Base-by-base conservation (phyloP, 176 grass and related monocot genomes). In the Carex parvula region DNA sequence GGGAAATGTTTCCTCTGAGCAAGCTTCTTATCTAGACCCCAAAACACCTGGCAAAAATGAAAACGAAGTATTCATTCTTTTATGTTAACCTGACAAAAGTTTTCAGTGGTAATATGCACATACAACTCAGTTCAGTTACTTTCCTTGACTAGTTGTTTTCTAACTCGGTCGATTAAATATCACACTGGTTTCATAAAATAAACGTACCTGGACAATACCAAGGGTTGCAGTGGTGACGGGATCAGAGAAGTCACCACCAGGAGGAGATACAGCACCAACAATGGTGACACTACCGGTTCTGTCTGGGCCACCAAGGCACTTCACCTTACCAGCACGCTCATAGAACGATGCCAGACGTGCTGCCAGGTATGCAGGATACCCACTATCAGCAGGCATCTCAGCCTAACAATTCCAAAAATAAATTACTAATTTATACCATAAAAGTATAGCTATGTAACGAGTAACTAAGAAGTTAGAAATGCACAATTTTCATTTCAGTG, bases 321-420 rank as follows among this genome's bases (percentile, higher is more conserved):
- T 95, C 39, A 99, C 96, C 85, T 99, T 99, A 78, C 96, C 96
- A 71, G 96, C 96, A 88, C 96, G 96, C 82, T 99, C 96, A 67
- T 99, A 99, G 60, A 99, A 99, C 30, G 96, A 99, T 54, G 96
- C 96, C 77, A 99, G 81, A 70, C 96, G 91, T 86, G 96, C 87
- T 78, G 96, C 96, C 90, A 99, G 90, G 82, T 99, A 99, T 15
- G 96, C 96, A 74, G 96, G 96, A 83, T 99, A 99, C 80, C 96
- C 96, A 95, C 96, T 99, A 60, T 99, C 96, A 12, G 96, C 96
- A 86, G 96, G 96, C 96, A 99, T 99, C 86, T 99, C 96, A 93
- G 96, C 96, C 96, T 98, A 87, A 39, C 61, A 72, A 69, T 30
- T 42, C 56, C 37, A 63, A 83, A 58, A 29, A 85, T 44, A 44